These are phyloP conservation scores for Peronospora belbahrii DNA, from an alignment of 352 stramenopile genomes.

Conservation along the genomic window DNA sequence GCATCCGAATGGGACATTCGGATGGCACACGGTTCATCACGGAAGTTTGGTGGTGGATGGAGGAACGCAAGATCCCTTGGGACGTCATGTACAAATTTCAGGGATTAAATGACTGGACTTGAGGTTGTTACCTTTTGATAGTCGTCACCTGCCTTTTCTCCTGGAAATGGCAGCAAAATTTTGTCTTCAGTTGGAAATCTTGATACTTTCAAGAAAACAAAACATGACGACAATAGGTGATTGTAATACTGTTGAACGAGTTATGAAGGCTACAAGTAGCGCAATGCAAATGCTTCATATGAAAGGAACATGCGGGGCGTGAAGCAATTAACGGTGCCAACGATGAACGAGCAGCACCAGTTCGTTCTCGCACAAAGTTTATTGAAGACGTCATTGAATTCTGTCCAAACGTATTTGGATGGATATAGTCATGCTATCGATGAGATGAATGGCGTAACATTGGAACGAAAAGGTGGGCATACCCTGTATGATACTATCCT, in stretches of 20 bases:
- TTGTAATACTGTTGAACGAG: conserved; percentile 1
- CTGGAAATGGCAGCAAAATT: conserved; percentile 21
- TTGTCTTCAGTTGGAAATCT: conserved; percentile 26
- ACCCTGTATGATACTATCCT: too few relatives aligned
- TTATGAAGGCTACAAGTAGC: conserved; percentile 21
- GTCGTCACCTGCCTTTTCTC: conserved; percentile 17
- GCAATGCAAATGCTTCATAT: conserved; percentile 25
- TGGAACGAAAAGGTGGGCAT: conserved; percentile 31
- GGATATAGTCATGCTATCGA: conserved; percentile 27
- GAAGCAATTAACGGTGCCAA: conserved; percentile 31
- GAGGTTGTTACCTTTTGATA: conserved; percentile 23
- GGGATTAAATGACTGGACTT: conserved; percentile 24
- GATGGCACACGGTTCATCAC: conserved; percentile 25
- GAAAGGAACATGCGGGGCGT: conserved; percentile 28
- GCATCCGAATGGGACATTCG: conserved; percentile 25
- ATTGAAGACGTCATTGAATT: conserved; percentile 29
- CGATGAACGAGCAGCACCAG: conserved; percentile 14
- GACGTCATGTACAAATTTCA: conserved; percentile 14
- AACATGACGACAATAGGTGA: conserved; percentile 5
- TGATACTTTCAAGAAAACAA: conserved; percentile 24
- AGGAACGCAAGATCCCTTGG: conserved; percentile 26
- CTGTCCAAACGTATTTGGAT: conserved; percentile 31
- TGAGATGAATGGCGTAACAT: conserved; percentile 21
- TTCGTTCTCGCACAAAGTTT: conserved; percentile 18
- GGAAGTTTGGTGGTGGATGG: conserved; percentile 26